Evolutionary conservation across 257 asterid genomes (phyloP).

Genomic region (Knoxia roxburghii): DNA sequence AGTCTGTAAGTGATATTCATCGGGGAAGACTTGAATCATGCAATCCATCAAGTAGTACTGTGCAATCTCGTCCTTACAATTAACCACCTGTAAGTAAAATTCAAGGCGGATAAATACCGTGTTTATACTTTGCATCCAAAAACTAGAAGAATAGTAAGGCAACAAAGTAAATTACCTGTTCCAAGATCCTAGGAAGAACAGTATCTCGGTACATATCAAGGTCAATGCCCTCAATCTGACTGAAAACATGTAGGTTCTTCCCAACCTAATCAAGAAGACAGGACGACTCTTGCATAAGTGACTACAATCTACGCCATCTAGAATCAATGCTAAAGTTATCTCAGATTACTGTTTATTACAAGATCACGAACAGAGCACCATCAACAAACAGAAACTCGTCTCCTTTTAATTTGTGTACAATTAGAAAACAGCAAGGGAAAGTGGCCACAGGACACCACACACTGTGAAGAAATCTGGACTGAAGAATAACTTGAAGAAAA

Average conservation of each 20-base stretch:
- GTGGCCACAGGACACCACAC: neutral
- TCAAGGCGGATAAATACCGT: constrained; percentile 6
- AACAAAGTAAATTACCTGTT: constrained; percentile 64
- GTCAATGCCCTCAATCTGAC: constrained; percentile 99
- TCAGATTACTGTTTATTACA: constrained; percentile 39
- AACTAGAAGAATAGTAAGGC: neutral
- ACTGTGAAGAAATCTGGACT: neutral
- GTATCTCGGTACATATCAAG: constrained; percentile 90
- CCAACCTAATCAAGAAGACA: constrained; percentile 69
- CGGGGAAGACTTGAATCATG: constrained; percentile 97
- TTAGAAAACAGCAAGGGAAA: neutral
- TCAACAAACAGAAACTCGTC: constrained; percentile 19
- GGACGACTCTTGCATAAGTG: constrained; percentile 26
- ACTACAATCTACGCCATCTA: constrained; percentile 15
- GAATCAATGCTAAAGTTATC: constrained; percentile 17
- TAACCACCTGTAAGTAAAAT: constrained; percentile 64
- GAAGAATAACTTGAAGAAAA: too few relatives aligned
- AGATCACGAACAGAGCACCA: constrained; percentile 64
- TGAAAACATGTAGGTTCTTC: constrained; percentile 91
- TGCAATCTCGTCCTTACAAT: constrained; percentile 97
- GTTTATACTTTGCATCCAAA: neutral
- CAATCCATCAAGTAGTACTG: constrained; percentile 98
- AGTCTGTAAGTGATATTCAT: constrained; percentile 95
- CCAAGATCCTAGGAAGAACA: constrained; percentile 93
- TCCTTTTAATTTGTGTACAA: neutral